These are phyloP conservation scores for Aspergillus diversus DNA, from an alignment of 495 filamentous ascomycete genomes.

Conservation along the genomic window DNA sequence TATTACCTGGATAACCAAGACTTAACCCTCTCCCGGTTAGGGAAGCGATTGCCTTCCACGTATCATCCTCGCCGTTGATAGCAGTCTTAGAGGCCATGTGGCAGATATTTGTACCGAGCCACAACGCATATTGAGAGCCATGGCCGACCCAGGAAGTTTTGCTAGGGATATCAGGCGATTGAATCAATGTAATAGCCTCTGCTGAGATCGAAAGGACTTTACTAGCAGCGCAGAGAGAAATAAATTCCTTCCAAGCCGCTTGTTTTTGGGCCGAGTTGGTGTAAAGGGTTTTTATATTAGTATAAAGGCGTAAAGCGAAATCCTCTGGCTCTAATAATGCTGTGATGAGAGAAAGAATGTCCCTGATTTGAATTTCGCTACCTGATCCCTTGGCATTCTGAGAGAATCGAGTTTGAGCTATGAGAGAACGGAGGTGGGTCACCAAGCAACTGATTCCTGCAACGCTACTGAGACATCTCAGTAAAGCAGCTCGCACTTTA, in stretches of 20 bases:
- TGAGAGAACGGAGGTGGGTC: slow-evolving; percentile 60
- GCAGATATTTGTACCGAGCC: slow-evolving; percentile 76
- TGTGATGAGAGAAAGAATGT: slow-evolving; percentile 52
- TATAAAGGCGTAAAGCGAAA: slow-evolving; percentile 59
- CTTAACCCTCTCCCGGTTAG: slow-evolving; percentile 67
- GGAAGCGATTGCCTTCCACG: slow-evolving; percentile 59
- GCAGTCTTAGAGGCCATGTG: slow-evolving; percentile 47
- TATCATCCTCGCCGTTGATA: slow-evolving; percentile 40
- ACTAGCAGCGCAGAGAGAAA: slow-evolving; percentile 68
- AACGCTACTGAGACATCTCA: slow-evolving; percentile 71
- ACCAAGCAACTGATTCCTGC: slow-evolving; percentile 72
- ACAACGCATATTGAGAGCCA: slow-evolving; percentile 64
- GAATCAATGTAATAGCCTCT: slow-evolving; percentile 67
- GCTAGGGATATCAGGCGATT: slow-evolving; percentile 30
- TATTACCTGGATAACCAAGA: slow-evolving; percentile 74
- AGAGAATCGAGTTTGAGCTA: slow-evolving; percentile 36
- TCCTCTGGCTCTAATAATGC: slow-evolving; percentile 58
- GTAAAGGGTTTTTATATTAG: slow-evolving; percentile 39
- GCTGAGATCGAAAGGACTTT: slow-evolving; percentile 72
- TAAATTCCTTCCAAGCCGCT: slow-evolving; percentile 67
- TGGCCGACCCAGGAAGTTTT: slow-evolving; percentile 66
- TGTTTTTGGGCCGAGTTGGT: slow-evolving; percentile 41
- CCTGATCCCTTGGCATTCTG: slow-evolving; percentile 35
- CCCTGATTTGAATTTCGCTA: slow-evolving; percentile 32
- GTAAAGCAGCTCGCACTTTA: slow-evolving; percentile 50